Evolutionary conservation across 768 basidiomycete species (phyloP), one percentile per base, ranked within the genome.

Genomic region (Lyophyllum decastes): DNA sequence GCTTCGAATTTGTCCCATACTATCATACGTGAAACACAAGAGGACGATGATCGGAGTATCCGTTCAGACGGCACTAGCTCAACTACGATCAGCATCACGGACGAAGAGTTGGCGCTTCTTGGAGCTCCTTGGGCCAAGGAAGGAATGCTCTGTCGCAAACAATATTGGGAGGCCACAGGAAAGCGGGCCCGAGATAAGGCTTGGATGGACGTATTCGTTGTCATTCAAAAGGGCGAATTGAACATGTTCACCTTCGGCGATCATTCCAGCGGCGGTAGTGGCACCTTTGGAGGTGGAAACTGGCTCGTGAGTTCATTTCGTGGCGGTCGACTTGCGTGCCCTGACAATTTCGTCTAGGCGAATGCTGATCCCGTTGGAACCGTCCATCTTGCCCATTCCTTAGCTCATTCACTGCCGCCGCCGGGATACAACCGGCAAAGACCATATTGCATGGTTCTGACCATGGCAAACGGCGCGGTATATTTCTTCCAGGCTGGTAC

Each of bases 51-150:
- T 54, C 84, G 83, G 51, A 92, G 91, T 61, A 66, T 84, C 21
- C 76, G 79, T 34, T 92, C 89, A 68, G 80, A 81, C 19, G 82
- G 78, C 38, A 86, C 91, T 4, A 73, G 69, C 26, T 88, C 89
- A 25, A 90, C 89, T 1, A 85, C 82, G 33, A 88, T 92, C 64
- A 94, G 93, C 51, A 93, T 98, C 58, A 87, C 90, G 7, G 96
- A 98, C 65, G 97, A 98, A 72, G 94, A 97, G 73, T 80, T 99
- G 12, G 96, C 96, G 1, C 77, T 98, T 35, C 85, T 97, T 16
- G 97, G 97, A 16, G 88, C 97, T 5, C 97, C 97, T 0, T 99
- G 96, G 96, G 97, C 97, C 0, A 99, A 99, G 73, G 97, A 99
- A 72, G 97, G 97, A 12, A 91, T 96, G 80, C 83, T 99, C 9